Evolutionary conservation across 257 asterid species (phyloP).

Genomic region (Echites panduratus): DNA sequence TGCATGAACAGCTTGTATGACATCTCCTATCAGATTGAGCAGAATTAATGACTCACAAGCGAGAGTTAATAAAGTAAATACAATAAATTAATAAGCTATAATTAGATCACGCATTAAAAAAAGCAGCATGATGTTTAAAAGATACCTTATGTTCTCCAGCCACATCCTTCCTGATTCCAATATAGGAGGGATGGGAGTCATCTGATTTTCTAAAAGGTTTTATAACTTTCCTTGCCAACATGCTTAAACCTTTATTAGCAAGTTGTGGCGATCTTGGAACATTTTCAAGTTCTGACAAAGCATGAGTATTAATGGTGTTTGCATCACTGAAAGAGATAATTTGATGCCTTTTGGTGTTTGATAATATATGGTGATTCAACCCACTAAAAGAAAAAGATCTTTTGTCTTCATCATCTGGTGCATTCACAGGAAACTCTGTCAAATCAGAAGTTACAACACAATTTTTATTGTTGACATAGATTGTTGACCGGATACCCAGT

Average conservation of each 20-base stretch:
- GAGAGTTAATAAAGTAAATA: not conserved
- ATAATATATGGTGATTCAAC: too few relatives aligned
- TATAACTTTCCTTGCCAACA: too few relatives aligned
- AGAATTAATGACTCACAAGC: not conserved
- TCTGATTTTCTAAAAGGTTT: not conserved
- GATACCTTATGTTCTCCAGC: slow-evolving; percentile 19
- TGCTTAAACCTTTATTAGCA: too few relatives aligned
- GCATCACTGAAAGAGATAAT: not conserved
- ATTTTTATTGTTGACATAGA: not conserved
- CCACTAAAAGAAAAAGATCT: not conserved
- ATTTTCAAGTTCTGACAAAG: not conserved
- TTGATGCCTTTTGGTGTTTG: not conserved
- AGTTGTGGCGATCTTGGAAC: too few relatives aligned
- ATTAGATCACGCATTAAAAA: not conserved
- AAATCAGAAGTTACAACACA: not conserved
- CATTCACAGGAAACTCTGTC: not conserved
- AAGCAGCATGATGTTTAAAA: slow-evolving; percentile 2
- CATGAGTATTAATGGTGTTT: not conserved
- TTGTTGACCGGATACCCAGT: not conserved
- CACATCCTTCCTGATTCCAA: not conserved
- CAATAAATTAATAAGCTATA: not conserved
- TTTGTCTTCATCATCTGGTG: not conserved
- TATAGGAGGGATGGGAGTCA: not conserved
- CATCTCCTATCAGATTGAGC: slow-evolving; percentile 29
- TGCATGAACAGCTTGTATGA: slow-evolving; percentile 57